phyloP scores from a whole-genome alignment of 345 rosid genomes.

The Moricandia moricandioides region DNA sequence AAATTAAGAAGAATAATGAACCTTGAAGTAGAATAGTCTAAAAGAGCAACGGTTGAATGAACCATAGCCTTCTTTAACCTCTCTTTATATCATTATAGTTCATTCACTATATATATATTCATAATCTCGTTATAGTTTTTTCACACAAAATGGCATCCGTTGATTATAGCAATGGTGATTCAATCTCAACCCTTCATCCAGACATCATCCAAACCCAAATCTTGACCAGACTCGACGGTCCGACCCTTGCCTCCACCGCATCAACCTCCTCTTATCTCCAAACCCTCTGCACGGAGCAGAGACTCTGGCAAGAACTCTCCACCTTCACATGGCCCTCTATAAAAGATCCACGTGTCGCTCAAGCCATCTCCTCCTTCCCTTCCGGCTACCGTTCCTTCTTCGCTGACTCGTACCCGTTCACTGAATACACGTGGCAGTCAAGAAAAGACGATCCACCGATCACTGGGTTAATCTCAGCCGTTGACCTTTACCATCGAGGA shows the following conservation, averaged over 20 bases:
- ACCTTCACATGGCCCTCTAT: conserved; percentile 63
- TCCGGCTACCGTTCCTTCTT: conserved; percentile 55
- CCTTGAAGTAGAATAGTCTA: conserved; percentile 26
- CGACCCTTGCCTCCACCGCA: conserved; percentile 58
- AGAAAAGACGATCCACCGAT: conserved; percentile 14
- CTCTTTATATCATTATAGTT: not conserved
- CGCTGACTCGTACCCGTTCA: conserved; percentile 62
- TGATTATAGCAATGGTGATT: not conserved
- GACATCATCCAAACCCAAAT: conserved; percentile 65
- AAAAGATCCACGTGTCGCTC: conserved; percentile 39
- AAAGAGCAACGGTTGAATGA: conserved; percentile 33
- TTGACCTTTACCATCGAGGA: conserved; percentile 56
- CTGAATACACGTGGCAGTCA: conserved; percentile 12
- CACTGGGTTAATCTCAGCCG: conserved; percentile 57
- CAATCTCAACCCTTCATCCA: conserved; percentile 50
- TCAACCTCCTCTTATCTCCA: conserved; percentile 54
- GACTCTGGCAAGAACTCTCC: conserved; percentile 62
- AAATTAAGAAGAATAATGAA: not conserved
- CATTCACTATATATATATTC: conserved; percentile 14
- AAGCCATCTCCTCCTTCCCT: conserved; percentile 52
- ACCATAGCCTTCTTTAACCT: not conserved
- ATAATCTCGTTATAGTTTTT: not conserved
- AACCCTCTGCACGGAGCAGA: conserved; percentile 47
- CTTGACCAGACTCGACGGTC: conserved; percentile 80
- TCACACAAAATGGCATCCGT: conserved; percentile 13